Percentiles rank a stretch among this genome's conserved stretches.
Evolutionary conservation across 225 moss, liverwort and hornwort species (phyloP).

Genomic region (Physcomitrium patens): DNA sequence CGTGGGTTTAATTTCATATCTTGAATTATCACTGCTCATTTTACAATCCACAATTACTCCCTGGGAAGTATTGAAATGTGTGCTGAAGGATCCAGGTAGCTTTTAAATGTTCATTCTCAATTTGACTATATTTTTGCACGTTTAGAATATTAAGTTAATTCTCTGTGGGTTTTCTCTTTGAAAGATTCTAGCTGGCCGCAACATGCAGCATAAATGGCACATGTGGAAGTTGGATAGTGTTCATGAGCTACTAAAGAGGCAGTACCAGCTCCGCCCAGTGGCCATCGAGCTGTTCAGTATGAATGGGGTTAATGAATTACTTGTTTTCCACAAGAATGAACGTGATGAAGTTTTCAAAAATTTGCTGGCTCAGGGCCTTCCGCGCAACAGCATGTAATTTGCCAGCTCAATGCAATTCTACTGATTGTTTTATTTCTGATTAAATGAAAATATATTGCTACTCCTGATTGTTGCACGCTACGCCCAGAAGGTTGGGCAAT

Average conservation of each 20-base stretch:
- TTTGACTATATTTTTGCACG: conserved; percentile 1
- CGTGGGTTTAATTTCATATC: conserved; percentile 2
- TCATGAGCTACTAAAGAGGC: conserved; percentile 96
- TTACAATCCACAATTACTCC: background rate
- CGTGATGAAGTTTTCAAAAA: conserved; percentile 99
- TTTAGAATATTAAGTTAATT: background rate
- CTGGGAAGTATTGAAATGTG: background rate
- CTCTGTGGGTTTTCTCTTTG: conserved; percentile 22
- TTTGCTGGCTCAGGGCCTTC: conserved; percentile 87
- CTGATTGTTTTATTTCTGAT: conserved; percentile 7
- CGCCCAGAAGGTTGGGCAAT: background rate
- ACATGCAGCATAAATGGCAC: conserved; percentile 80
- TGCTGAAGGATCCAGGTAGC: background rate
- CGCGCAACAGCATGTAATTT: conserved; percentile 92
- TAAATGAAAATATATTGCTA: background rate
- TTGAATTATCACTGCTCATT: conserved; percentile 7
- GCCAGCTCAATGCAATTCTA: background rate
- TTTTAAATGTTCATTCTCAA: background rate
- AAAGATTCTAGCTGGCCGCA: conserved; percentile 63
- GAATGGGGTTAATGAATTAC: conserved; percentile 97
- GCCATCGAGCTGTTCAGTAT: conserved; percentile 98
- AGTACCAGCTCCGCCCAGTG: conserved; percentile 98
- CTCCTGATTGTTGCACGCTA: conserved; percentile 8
- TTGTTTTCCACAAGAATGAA: conserved; percentile 94
- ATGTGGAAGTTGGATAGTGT: conserved; percentile 99